These are phyloP conservation scores for Magnaporthales sp. DNA, from an alignment of 2,329 filamentous ascomycete species.

Conservation along the genomic window DNA sequence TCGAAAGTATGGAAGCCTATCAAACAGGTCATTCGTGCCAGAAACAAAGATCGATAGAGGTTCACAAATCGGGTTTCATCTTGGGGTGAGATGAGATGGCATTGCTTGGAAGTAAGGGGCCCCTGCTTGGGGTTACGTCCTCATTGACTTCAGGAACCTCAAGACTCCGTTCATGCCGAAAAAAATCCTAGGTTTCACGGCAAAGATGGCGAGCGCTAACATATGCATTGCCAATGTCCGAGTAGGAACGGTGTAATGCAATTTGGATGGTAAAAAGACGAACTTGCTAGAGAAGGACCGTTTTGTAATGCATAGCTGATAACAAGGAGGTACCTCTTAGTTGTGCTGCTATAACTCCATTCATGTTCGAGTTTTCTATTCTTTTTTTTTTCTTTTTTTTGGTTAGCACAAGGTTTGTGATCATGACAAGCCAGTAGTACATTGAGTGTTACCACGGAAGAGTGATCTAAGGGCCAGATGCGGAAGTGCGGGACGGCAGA, in stretches of 20 bases:
- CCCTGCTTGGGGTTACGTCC: not conserved
- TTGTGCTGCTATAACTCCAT: not conserved
- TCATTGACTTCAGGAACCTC: not conserved
- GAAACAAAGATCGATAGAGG: not conserved
- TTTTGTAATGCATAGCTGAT: not conserved
- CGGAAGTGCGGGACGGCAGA: not conserved
- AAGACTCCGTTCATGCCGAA: not conserved
- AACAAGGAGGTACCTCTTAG: not conserved
- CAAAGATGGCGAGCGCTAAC: not conserved
- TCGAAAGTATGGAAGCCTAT: not conserved
- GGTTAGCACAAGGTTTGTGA: not conserved
- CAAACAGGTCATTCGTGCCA: not conserved
- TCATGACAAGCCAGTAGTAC: not conserved
- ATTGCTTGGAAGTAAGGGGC: not conserved
- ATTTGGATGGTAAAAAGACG: not conserved
- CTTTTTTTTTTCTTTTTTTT: not conserved
- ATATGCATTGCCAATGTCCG: not conserved
- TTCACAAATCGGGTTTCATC: not conserved
- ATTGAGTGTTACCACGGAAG: not conserved
- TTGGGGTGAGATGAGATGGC: not conserved
- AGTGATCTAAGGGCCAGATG: not conserved
- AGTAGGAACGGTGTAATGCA: not conserved
- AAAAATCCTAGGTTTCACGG: not conserved
- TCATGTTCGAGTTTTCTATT: not conserved
- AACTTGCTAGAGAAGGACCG: not conserved